Conservation (phyloP, 371 early-diverging fungal genomes). For the Umbelopsis sp. region DNA sequence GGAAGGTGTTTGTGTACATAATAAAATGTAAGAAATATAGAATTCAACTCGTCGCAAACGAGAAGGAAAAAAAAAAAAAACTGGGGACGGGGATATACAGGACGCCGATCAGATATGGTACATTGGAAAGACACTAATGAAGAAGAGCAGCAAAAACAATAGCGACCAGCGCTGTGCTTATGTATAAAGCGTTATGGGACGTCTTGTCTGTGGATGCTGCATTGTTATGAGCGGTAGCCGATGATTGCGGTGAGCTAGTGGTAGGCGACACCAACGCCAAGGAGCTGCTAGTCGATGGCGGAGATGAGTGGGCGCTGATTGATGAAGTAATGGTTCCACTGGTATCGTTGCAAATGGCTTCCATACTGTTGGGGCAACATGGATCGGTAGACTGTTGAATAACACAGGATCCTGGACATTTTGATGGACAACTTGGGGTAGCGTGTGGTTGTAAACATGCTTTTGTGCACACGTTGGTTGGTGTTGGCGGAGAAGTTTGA, state of each 20-base stretch:
- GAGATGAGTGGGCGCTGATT: not conserved
- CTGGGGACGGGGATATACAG: no score
- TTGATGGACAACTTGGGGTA: not conserved
- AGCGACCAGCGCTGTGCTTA: constrained; percentile 16
- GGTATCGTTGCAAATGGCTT: constrained; percentile 2
- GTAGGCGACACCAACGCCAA: not conserved
- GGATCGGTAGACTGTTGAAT: constrained; percentile 10
- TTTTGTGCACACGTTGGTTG: constrained; percentile 2
- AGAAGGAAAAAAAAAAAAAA: no score
- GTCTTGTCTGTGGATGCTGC: constrained; percentile 9
- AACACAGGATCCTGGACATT: not conserved
- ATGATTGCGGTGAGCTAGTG: constrained; percentile 7
- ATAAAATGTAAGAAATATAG: no score
- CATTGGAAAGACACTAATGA: not conserved
- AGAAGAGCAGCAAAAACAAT: constrained; percentile 17
- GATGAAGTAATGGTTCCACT: not conserved
- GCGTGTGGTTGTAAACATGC: constrained; percentile 1
- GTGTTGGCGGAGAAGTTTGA: constrained; percentile 2
- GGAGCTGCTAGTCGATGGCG: not conserved
- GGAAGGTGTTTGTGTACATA: not conserved
- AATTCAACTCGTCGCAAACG: no score
- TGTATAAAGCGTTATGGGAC: constrained; percentile 12
- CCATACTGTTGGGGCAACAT: constrained; percentile 2
- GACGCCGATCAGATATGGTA: not conserved
- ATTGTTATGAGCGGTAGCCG: constrained; percentile 6